Evolutionary conservation across 1,139 yeast genomes (phyloP).

Genomic region (Starmera stellimalicola): DNA sequence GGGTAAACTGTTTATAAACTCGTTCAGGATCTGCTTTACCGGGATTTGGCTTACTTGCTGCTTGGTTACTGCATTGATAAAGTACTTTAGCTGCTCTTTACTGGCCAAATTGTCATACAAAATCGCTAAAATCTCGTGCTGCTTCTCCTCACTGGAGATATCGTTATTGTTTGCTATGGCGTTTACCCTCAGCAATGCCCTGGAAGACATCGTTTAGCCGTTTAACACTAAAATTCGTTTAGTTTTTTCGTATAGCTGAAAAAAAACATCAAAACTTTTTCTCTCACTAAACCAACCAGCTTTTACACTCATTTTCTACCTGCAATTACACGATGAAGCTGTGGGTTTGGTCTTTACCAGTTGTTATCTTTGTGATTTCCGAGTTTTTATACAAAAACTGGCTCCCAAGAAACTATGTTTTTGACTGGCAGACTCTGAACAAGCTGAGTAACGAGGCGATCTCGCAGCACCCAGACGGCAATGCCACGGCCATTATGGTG

Average conservation of each 20-base stretch:
- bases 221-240: neutral
- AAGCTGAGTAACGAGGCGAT: constrained; percentile 42
- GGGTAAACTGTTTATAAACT: constrained; percentile 7
- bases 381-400: constrained; percentile 44
- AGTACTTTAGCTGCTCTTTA: constrained; percentile 3
- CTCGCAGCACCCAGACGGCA: constrained; percentile 45
- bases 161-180: constrained; percentile 9
- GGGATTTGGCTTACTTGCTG: constrained; percentile 12
- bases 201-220: constrained; percentile 7
- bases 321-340: constrained; percentile 11
- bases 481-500: constrained; percentile 50
- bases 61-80: constrained; percentile 9
- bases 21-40: constrained; percentile 9
- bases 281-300: neutral
- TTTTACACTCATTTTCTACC: neutral
- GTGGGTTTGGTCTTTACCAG: constrained; percentile 15
- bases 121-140: constrained; percentile 7
- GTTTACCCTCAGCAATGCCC: constrained; percentile 7
- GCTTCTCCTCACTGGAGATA: constrained; percentile 5
- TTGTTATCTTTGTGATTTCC: constrained; percentile 25
- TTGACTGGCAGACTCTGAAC: constrained; percentile 37
- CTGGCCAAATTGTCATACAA: constrained; percentile 3
- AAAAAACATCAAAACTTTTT: neutral
- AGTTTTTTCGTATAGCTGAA: neutral
- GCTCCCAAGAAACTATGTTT: constrained; percentile 59